Evolutionary conservation across 495 filamentous ascomycete genomes (phyloP).

Genomic region (Achaetomiella virescens): DNA sequence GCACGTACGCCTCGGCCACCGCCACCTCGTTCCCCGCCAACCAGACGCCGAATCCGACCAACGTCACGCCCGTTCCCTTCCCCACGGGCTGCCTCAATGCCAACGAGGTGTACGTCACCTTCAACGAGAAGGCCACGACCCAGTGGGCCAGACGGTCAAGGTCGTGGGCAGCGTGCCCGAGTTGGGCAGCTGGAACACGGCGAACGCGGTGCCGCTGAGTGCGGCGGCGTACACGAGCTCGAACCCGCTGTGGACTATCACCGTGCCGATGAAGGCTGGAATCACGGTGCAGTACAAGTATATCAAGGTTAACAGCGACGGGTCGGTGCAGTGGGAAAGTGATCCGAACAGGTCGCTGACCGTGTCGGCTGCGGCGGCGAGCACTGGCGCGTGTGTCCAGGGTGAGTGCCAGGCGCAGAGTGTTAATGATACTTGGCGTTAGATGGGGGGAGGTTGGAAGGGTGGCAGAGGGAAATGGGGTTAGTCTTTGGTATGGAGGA

Average conservation of each 20-base stretch:
- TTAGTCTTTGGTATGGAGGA: too few relatives aligned
- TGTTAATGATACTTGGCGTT: slow-evolving; percentile 4
- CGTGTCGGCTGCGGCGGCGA: slow-evolving; percentile 41
- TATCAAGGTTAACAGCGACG: slow-evolving; percentile 50
- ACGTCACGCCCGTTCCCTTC: slow-evolving; percentile 29
- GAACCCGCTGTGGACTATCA: slow-evolving; percentile 54
- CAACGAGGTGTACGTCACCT: slow-evolving; percentile 51
- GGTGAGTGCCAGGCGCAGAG: neutral
- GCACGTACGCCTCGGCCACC: slow-evolving; percentile 53
- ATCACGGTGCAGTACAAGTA: slow-evolving; percentile 61
- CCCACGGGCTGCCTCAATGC: slow-evolving; percentile 37
- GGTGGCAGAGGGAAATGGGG: neutral
- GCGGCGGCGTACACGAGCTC: slow-evolving; percentile 47
- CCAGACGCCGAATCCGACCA: slow-evolving; percentile 39
- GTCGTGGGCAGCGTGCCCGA: slow-evolving; percentile 49
- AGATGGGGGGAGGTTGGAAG: neutral
- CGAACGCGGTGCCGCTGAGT: slow-evolving; percentile 45
- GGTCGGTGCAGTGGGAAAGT: slow-evolving; percentile 55
- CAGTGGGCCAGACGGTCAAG: slow-evolving; percentile 51
- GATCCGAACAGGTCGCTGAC: slow-evolving; percentile 57
- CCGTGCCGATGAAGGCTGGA: slow-evolving; percentile 47
- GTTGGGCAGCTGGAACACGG: slow-evolving; percentile 54
- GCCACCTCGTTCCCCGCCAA: slow-evolving; percentile 50
- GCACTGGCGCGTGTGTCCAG: too few relatives aligned
- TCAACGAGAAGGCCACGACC: slow-evolving; percentile 51